Percentiles rank a stretch among this genome's conserved stretches.
Conservation (phyloP, 2,329 filamentous ascomycete genomes). For the Penicillium sp. region DNA sequence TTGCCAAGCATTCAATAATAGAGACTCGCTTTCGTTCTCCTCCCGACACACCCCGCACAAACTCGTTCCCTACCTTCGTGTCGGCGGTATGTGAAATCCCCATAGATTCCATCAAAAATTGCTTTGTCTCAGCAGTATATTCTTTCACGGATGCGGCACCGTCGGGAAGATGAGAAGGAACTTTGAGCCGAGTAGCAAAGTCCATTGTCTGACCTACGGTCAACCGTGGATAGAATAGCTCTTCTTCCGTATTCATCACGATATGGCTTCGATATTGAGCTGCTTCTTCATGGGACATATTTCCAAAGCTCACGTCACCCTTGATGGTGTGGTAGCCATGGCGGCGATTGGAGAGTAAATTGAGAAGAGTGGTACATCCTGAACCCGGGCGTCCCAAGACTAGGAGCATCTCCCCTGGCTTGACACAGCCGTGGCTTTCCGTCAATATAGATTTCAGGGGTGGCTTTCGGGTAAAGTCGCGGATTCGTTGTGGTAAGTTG, state of each 20-base stretch:
- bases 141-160: conserved; percentile 52
- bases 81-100: conserved; percentile 5
- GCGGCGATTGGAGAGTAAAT: conserved; percentile 57
- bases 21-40: conserved; percentile 10
- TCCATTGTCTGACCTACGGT: conserved; percentile 46
- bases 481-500: conserved; percentile 5
- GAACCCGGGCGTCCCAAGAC: conserved; percentile 60
- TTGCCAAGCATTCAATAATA: conserved; percentile 8
- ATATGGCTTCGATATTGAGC: conserved; percentile 49
- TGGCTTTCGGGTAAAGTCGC: conserved; percentile 5
- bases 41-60: conserved; percentile 10
- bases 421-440: conserved; percentile 54
- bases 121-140: conserved; percentile 11
- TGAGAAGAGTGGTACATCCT: conserved; percentile 62
- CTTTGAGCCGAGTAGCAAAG: conserved; percentile 57
- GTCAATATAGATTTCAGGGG: conserved; percentile 48
- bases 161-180: conserved; percentile 59
- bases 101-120: conserved; percentile 11
- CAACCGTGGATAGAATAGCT: conserved; percentile 44
- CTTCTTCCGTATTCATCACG: conserved; percentile 47
- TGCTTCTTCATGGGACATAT: conserved; percentile 34
- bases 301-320: conserved; percentile 52
- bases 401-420: too few species aligned
- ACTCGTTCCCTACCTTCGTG: conserved; percentile 9
- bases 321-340: conserved; percentile 49